phyloP scores from a whole-genome alignment of 2,329 filamentous ascomycete genomes.

The Hortaea werneckii region DNA sequence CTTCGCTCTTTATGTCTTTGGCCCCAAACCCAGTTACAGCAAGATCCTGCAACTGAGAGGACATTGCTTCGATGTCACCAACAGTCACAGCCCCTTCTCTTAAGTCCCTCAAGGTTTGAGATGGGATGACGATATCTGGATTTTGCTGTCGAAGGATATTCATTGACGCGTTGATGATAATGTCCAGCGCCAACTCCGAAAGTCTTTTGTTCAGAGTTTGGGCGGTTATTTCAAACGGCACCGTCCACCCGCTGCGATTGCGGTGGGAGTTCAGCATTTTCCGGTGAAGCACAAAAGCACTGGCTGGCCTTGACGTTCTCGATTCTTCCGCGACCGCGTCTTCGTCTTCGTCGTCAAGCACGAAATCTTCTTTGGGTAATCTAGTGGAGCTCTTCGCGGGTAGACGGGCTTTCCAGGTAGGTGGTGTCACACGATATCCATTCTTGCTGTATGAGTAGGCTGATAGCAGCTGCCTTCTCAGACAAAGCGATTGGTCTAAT shows the following conservation, averaged over 20 bases:
- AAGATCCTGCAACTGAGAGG: conserved; percentile 7
- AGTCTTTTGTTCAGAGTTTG: background rate
- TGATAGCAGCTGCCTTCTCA: background rate
- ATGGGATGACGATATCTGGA: background rate
- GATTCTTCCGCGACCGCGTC: background rate
- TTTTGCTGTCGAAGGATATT: background rate
- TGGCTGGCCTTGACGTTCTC: background rate
- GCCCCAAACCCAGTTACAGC: background rate
- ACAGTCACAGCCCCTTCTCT: conserved; percentile 5
- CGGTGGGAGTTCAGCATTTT: background rate
- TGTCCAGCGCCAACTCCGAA: background rate
- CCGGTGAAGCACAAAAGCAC: background rate
- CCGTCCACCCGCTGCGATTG: conserved; percentile 1
- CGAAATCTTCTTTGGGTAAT: conserved; percentile 7
- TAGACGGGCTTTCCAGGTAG: conserved; percentile 11
- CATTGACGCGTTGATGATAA: background rate
- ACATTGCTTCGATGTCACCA: conserved; percentile 9
- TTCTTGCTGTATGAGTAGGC: background rate
- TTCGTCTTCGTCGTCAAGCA: conserved; percentile 10
- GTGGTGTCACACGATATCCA: conserved; percentile 2
- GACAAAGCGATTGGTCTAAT: background rate
- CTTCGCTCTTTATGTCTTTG: background rate
- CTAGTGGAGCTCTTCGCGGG: conserved; percentile 3
- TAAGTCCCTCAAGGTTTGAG: conserved; percentile 7
- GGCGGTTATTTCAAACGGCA: conserved; percentile 2